These are phyloP conservation scores for Rhizomucor miehei DNA, from an alignment of 371 early-diverging fungal genomes.

Conservation along the genomic window DNA sequence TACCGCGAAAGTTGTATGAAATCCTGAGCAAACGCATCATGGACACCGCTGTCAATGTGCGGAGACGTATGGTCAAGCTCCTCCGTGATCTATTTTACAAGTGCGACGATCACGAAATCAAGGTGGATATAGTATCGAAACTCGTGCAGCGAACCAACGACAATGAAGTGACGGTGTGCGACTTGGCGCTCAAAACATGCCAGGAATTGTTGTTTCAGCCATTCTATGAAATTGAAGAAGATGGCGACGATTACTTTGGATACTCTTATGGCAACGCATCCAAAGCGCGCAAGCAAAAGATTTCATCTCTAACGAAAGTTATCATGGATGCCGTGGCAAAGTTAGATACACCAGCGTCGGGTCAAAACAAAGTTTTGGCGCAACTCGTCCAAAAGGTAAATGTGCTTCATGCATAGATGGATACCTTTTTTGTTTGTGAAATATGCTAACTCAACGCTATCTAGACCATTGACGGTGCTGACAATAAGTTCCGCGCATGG, in stretches of 20 bases:
- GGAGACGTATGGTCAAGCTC: constrained; percentile 82
- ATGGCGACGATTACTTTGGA: constrained; percentile 39
- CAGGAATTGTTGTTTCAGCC: constrained; percentile 74
- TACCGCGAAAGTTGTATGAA: constrained; percentile 70
- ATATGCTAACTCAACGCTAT: not conserved
- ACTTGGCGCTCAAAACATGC: constrained; percentile 68
- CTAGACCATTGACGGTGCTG: constrained; percentile 30
- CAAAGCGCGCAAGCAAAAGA: constrained; percentile 38
- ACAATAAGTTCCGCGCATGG: constrained; percentile 30
- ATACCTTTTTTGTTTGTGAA: not conserved
- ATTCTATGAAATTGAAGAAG: constrained; percentile 36
- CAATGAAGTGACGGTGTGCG: constrained; percentile 74
- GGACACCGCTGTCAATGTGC: constrained; percentile 83
- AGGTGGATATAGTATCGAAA: constrained; percentile 73
- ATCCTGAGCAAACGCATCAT: constrained; percentile 69
- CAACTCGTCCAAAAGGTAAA: constrained; percentile 36
- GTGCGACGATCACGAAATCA: constrained; percentile 44
- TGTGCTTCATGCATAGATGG: too few species aligned
- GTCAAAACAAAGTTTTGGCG: constrained; percentile 20
- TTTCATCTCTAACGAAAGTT: constrained; percentile 33
- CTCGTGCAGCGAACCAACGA: constrained; percentile 74
- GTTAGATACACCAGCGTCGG: constrained; percentile 17
- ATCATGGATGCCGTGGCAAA: constrained; percentile 49
- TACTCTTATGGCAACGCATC: constrained; percentile 24
- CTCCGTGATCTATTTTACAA: constrained; percentile 67